These are phyloP conservation scores for Aspergillus clavatus DNA, from an alignment of 2,329 filamentous ascomycete species.

Conservation along the genomic window DNA sequence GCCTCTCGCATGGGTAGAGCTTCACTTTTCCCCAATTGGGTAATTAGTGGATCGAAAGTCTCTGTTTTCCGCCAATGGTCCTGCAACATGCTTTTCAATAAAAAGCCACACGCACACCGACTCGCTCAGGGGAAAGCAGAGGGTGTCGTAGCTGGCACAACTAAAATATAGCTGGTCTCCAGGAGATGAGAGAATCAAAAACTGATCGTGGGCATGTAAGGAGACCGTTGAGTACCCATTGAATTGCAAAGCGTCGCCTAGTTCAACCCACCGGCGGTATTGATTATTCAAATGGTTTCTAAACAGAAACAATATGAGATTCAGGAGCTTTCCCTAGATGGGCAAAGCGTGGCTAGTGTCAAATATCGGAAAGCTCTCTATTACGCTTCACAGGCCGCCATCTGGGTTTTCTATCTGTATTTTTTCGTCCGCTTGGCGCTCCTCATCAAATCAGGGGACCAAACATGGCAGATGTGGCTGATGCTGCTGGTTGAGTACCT, in stretches of 20 bases:
- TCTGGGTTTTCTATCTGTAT: slow-evolving; percentile 18
- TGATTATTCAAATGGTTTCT: too few species aligned
- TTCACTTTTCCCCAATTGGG: neutral
- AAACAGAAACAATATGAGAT: slow-evolving; percentile 15
- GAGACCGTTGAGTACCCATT: neutral
- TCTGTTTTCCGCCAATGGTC: neutral
- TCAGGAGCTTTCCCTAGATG: slow-evolving; percentile 18
- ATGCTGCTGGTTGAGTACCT: slow-evolving; percentile 23
- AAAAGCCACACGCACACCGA: neutral
- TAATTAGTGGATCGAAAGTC: neutral
- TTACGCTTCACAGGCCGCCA: slow-evolving; percentile 13
- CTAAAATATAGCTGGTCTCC: too few species aligned
- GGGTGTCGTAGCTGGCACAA: too few species aligned
- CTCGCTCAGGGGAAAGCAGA: neutral
- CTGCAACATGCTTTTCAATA: neutral
- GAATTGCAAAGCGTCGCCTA: too few species aligned
- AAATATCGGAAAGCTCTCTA: slow-evolving; percentile 16
- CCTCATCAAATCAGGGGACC: slow-evolving; percentile 4
- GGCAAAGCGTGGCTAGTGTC: slow-evolving; percentile 10
- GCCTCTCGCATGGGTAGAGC: neutral
- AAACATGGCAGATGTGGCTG: slow-evolving; percentile 24
- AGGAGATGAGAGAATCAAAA: too few species aligned
- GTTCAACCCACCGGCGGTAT: too few species aligned
- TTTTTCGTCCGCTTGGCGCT: slow-evolving; percentile 16
- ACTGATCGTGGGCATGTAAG: neutral